Evolutionary conservation across 2,329 filamentous ascomycete genomes (phyloP), one percentile per base, ranked within the genome.

Genomic region (Botrytis galanthina): DNA sequence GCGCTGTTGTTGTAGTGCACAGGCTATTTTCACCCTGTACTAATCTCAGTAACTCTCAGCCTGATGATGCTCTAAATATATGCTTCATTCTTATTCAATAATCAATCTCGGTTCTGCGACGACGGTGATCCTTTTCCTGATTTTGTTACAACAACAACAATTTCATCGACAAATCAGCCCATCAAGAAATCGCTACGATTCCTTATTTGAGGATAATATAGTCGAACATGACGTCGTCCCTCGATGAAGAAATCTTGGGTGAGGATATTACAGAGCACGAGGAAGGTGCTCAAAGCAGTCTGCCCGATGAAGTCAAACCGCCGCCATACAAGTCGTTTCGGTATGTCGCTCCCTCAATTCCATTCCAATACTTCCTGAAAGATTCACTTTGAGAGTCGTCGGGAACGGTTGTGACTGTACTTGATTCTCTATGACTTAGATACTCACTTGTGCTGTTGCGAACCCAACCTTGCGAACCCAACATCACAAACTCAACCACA

Each of bases 181-280:
- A 44, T 69, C 64, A 54, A 35, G 46, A n/a, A 29, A 39, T 39
- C n/a, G 26, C 35, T 16, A 16, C 46, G 2, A 22, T 20, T 29
- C 9, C 26, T 26, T 2, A 32, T 3, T 57, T 10, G 1, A 57
- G 37, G 48, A 69, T 69, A 35, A 6, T 6, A 69, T 9, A 42
- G n/a, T 57, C 6, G 18, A 68, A 69, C 16, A 69, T 69, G 66
- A 69, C 66, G 37, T 57, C 48, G 35, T 69, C 66, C n/a, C 37
- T 69, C 12, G 66, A 69, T 69, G 66, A 69, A 29, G 66, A 69
- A 69, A 69, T 69, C 48, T 59, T 69, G 66, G 66, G 66, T 26
- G 66, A 69, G 54, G 66, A 69, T 57, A n/a, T 69, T 26, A 42
- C 48, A 69, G 66, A 57, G 35, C 66, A 69, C 26, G 66, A 69